Percentiles rank a stretch among this genome's conserved stretches.
Evolutionary conservation across 441 rosid species (phyloP).

Genomic region (Francoa sonchifolia): DNA sequence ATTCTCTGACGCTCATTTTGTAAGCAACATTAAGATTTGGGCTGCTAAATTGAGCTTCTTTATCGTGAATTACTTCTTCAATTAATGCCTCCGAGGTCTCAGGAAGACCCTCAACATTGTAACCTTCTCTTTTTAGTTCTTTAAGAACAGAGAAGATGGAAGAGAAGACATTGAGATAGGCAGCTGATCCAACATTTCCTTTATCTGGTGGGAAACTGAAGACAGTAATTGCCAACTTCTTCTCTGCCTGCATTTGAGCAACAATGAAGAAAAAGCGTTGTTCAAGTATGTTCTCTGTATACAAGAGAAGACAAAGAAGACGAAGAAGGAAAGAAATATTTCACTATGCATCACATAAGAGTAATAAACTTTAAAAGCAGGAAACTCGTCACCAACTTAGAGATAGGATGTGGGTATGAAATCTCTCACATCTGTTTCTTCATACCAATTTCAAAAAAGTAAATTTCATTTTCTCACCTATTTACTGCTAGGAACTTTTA

Average conservation of each 20-base stretch:
- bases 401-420: no score
- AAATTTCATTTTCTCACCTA: no score
- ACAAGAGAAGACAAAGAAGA: background rate
- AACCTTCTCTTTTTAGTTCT: constrained; percentile 77
- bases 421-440: no score
- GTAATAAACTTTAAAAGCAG: background rate
- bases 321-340: background rate
- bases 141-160: constrained; percentile 83
- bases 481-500: no score
- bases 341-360: no score
- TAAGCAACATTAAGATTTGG: constrained; percentile 83
- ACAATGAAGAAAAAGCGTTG: background rate
- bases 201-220: constrained; percentile 99
- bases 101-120: constrained; percentile 82
- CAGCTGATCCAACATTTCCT: constrained; percentile 92
- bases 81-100: constrained; percentile 81
- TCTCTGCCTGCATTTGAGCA: constrained; percentile 54
- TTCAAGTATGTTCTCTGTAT: background rate
- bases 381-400: background rate
- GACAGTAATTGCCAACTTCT: constrained; percentile 86
- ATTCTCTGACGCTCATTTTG: constrained; percentile 84
- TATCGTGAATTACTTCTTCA: constrained; percentile 84
- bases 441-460: no score
- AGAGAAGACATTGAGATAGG: constrained; percentile 89
- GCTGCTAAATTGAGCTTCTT: constrained; percentile 96